A percentile compares a stretch with the other conserved stretches of the same genome.
These are phyloP conservation scores for Wallacemonas sp. DNA, from an alignment of 208 protist genomes.

Conservation along the genomic window DNA sequence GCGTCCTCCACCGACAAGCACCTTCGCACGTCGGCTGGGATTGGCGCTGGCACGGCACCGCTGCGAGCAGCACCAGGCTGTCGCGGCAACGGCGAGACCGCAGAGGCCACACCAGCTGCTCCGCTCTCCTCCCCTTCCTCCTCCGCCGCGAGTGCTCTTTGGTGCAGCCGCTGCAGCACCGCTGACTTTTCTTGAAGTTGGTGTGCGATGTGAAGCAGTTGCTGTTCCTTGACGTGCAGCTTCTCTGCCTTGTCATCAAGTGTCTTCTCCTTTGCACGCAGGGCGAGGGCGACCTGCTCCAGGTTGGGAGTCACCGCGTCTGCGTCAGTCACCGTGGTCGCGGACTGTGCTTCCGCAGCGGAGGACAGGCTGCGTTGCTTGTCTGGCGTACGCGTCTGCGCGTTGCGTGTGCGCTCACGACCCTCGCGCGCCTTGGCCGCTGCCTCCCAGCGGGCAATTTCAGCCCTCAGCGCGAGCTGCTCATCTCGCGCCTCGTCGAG, in stretches of 20 bases:
- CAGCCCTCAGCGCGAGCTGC: not conserved
- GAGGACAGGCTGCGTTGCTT: too few relatives aligned
- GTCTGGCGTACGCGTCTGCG: too few relatives aligned
- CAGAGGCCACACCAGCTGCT: not conserved
- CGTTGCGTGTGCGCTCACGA: not conserved
- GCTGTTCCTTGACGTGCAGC: conserved; percentile 37
- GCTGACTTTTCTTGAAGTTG: conserved; percentile 38
- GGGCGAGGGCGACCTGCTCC: not conserved
- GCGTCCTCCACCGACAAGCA: conserved; percentile 1
- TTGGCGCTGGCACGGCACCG: not conserved
- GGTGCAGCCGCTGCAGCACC: conserved; percentile 21
- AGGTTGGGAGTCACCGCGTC: not conserved
- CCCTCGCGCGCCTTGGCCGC: conserved; percentile 15
- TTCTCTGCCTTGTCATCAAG: conserved; percentile 24
- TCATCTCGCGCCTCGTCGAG: conserved; percentile 15
- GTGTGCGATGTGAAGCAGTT: conserved; percentile 33
- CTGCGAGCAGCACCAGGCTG: conserved; percentile 6
- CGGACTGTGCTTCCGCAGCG: too few relatives aligned
- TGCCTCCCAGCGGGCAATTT: conserved; percentile 2
- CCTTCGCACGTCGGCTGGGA: not conserved
- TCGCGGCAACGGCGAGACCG: conserved; percentile 1
- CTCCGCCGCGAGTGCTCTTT: not conserved
- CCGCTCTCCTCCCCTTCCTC: not conserved
- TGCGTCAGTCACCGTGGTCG: not conserved
- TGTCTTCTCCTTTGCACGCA: conserved; percentile 20